These are phyloP conservation scores for Furcasterigmium sp. DNA, from an alignment of 2,329 filamentous ascomycete genomes.

Conservation along the genomic window DNA sequence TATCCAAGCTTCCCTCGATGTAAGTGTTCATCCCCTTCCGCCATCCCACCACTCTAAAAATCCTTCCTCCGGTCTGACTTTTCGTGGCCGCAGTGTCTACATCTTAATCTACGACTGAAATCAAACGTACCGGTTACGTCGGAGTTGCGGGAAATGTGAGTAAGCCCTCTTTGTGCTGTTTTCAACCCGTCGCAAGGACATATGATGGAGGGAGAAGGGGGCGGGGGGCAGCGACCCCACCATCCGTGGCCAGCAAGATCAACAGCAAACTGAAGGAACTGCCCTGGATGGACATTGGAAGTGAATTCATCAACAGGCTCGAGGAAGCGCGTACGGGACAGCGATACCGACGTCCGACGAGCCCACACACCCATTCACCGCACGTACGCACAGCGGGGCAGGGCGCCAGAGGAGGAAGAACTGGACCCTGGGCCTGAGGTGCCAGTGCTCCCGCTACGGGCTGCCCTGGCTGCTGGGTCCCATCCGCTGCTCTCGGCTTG, in stretches of 20 bases:
- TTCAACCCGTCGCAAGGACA: background rate
- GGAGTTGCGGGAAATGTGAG: background rate
- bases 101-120: no score
- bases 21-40: no score
- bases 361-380: slow-evolving; percentile 1
- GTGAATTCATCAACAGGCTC: no score
- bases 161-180: background rate
- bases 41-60: no score
- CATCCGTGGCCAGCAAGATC: background rate
- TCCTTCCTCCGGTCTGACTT: no score
- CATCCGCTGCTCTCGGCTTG: slow-evolving; percentile 6
- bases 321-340: background rate
- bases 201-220: no score
- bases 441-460: no score
- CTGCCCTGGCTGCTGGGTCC: background rate
- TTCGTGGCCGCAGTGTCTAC: no score
- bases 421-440: background rate
- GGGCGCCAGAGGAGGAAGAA: background rate
- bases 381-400: background rate
- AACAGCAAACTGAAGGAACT: no score
- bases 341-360: background rate
- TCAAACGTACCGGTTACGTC: no score
- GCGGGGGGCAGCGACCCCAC: background rate
- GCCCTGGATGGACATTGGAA: no score
- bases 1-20: no score